These are phyloP conservation scores for Coemansia sp. DNA, from an alignment of 192 early-diverging fungal species.

Conservation along the genomic window DNA sequence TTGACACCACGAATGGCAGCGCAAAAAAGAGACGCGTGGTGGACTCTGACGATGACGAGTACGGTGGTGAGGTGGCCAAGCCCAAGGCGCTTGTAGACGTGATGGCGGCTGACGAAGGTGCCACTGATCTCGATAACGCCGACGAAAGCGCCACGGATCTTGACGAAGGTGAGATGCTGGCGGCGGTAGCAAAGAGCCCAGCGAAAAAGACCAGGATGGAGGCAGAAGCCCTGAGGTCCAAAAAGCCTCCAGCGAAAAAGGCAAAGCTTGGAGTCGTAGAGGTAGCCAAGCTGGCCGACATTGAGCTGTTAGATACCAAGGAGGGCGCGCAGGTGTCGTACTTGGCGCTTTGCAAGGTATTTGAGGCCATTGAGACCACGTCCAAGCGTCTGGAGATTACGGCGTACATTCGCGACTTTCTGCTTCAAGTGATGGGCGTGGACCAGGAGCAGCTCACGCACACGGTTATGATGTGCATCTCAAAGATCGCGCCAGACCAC, in stretches of 20 bases:
- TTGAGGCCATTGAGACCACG: conserved; percentile 82
- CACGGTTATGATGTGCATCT: conserved; percentile 88
- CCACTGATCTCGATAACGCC: neutral
- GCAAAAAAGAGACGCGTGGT: conserved; percentile 6
- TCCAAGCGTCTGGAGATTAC: conserved; percentile 68
- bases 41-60: conserved; percentile 14
- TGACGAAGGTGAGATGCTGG: neutral
- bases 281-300: conserved; percentile 4
- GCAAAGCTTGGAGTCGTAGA: conserved; percentile 10
- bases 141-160: neutral
- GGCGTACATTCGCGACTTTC: conserved; percentile 29
- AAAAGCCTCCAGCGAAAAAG: conserved; percentile 11
- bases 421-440: conserved; percentile 34
- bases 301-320: conserved; percentile 31
- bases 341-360: conserved; percentile 82
- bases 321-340: conserved; percentile 62
- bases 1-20: neutral
- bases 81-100: neutral
- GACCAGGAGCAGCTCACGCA: conserved; percentile 47
- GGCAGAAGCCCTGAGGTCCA: neutral
- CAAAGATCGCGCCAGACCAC: conserved; percentile 91
- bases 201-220: conserved; percentile 1
- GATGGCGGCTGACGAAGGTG: neutral
- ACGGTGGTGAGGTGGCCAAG: neutral
- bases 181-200: neutral